Percentiles rank a stretch among this genome's conserved stretches.
These are phyloP conservation scores for Oryza australiensis DNA, from an alignment of 176 grass and related monocot genomes.

Conservation along the genomic window DNA sequence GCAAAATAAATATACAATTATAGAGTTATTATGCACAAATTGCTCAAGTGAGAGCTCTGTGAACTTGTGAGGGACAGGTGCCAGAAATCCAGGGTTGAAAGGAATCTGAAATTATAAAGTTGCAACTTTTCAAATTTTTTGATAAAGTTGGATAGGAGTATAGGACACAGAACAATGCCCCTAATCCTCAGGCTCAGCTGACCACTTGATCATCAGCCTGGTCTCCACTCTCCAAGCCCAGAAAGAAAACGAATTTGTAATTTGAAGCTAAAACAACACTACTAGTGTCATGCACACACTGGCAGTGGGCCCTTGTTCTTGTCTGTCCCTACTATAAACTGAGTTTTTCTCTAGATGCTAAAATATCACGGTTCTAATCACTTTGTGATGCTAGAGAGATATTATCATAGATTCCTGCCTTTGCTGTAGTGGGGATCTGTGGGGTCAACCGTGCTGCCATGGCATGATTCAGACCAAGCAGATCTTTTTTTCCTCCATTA, in stretches of 20 bases:
- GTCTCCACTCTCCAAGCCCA: neutral
- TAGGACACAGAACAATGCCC: conserved; percentile 5
- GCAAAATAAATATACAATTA: neutral
- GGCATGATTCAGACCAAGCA: neutral
- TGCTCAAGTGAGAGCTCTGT: neutral
- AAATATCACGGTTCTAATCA: neutral
- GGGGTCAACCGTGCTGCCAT: neutral
- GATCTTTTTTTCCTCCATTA: neutral
- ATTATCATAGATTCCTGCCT: conserved; percentile 20
- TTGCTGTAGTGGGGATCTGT: conserved; percentile 18
- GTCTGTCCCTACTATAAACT: neutral
- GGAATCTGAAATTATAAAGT: conserved; percentile 14
- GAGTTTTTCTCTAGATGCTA: neutral
- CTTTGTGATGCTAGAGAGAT: neutral
- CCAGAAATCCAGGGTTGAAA: conserved; percentile 34
- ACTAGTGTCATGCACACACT: neutral
- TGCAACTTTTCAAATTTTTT: neutral
- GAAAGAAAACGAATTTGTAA: neutral
- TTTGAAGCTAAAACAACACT: neutral
- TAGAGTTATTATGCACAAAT: neutral
- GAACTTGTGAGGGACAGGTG: neutral
- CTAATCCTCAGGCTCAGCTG: conserved; percentile 17
- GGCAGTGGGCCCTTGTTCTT: neutral
- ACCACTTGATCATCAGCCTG: neutral
- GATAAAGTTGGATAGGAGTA: conserved; percentile 3